Base-by-base conservation (phyloP, 805 yeast species). In the Komagataella mondaviorum region DNA sequence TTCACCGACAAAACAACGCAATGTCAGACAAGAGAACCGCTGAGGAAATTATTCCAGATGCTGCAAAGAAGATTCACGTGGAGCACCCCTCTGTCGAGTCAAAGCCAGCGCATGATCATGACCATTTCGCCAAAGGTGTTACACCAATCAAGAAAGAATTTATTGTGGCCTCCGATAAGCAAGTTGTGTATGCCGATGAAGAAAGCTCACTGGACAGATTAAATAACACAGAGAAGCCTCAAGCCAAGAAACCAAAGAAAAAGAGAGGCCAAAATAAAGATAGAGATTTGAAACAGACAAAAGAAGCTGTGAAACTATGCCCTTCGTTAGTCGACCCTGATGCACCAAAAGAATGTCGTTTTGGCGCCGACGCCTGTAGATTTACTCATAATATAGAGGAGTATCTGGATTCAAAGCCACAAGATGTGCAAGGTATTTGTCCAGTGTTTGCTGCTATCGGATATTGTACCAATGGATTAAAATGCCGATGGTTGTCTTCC, bases 391-490 rank as follows among this genome's bases (percentile, higher is more conserved):
- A 89, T 66, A 63, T 89, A 22, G 74, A 71, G 3, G 71, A 65
- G 48, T 93, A 88, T 59, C 63, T 93, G 30, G 67, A 62, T 0
- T 63, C 76, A 22, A 91, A 93, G 64, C 84, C 80, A 1, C 72
- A 67, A 0, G 98, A 93, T 63, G 68, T 88, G 20, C 77, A 73
- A 7, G 95, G 95, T 0, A 60, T 60, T 1, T 93, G 99, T 67
- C 98, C 99, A 0, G 96, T 88, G 3, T 89, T 70, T 62, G 71
- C 70, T 39, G 83, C 85, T 1, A 71, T 88, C 43, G 99, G 99
- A 0, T 82, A 79, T 60, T 93, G 99, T 71, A 96, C 96, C 3
- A 77, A 85, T 55, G 99, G 99, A 0, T 68, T 87, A 59, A 91
- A 88, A 64, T 93, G 99, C 69, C 78, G 96, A 59, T 93, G 96